A percentile compares a stretch with the other conserved stretches of the same genome.
phyloP scores from a whole-genome alignment of 371 early-diverging fungal genomes.

The Haplosporangium sp. region DNA sequence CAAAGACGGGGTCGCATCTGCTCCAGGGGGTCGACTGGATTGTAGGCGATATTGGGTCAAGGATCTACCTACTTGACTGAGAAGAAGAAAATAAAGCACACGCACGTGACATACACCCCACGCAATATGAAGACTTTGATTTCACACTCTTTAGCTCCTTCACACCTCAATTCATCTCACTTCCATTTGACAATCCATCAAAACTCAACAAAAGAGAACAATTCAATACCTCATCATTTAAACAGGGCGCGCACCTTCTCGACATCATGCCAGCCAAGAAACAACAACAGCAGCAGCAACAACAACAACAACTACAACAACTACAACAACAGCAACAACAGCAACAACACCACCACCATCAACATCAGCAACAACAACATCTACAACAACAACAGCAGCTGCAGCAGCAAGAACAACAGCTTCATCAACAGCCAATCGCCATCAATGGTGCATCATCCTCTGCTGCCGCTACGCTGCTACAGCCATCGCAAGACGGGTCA shows the following conservation, averaged over 20 bases:
- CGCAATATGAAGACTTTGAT: slow-evolving; percentile 6
- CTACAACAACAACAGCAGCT: slow-evolving; percentile 1
- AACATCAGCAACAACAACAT: slow-evolving; percentile 13
- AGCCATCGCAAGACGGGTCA: not conserved
- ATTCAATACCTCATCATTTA: slow-evolving; percentile 6
- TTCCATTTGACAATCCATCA: not conserved
- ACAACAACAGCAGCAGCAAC: slow-evolving; percentile 3
- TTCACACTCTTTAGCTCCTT: not conserved
- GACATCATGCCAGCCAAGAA: slow-evolving; percentile 7
- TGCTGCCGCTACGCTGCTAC: not conserved
- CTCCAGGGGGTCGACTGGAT: slow-evolving; percentile 95
- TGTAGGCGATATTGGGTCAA: slow-evolving; percentile 87
- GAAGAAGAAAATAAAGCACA: not conserved
- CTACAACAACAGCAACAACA: slow-evolving; percentile 20
- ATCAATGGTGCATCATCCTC: too few relatives aligned
- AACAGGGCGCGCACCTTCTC: slow-evolving; percentile 3
- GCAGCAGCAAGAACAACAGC: slow-evolving; percentile 11
- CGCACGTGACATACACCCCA: slow-evolving; percentile 1
- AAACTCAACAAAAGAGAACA: not conserved
- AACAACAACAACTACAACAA: slow-evolving; percentile 10
- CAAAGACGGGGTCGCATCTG: slow-evolving; percentile 89
- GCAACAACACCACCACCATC: slow-evolving; percentile 18
- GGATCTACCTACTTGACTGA: slow-evolving; percentile 81
- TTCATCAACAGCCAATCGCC: slow-evolving; percentile 1
- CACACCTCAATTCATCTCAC: not conserved